Evolutionary conservation across 768 basidiomycete genomes (phyloP).

Genomic region (Mycena vitilis): DNA sequence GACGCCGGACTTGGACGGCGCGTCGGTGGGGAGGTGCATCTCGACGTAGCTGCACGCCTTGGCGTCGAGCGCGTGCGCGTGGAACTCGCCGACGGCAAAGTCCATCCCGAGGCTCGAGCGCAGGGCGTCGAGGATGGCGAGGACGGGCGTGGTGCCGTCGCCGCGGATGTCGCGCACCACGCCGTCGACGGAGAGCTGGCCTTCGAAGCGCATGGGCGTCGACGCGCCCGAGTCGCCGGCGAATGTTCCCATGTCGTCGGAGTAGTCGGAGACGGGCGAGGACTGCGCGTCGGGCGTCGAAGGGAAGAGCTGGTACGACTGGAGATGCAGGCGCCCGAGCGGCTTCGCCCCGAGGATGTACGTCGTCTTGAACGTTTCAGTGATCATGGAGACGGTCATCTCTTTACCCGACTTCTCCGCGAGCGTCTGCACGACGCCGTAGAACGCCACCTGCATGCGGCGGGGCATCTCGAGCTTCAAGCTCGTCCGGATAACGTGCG

Average conservation of each 20-base stretch:
- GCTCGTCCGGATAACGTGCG: conserved; percentile 83
- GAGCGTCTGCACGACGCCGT: conserved; percentile 79
- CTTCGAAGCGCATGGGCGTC: conserved; percentile 63
- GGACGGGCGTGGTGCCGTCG: conserved; percentile 86
- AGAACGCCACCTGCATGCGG: conserved; percentile 86
- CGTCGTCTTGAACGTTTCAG: conserved; percentile 70
- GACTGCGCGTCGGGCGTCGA: conserved; percentile 52
- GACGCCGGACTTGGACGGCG: conserved; percentile 65
- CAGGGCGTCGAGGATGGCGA: conserved; percentile 80
- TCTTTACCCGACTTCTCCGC: conserved; percentile 84
- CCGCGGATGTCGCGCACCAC: conserved; percentile 72
- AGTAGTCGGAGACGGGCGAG: conserved; percentile 48
- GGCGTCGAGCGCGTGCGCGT: conserved; percentile 74
- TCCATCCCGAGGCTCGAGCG: conserved; percentile 71
- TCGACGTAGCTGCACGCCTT: conserved; percentile 85
- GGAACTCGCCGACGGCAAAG: conserved; percentile 76
- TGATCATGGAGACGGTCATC: conserved; percentile 83
- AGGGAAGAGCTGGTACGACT: conserved; percentile 67
- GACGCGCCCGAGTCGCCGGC: conserved; percentile 15
- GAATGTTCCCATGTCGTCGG: conserved; percentile 59
- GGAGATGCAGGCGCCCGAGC: conserved; percentile 71
- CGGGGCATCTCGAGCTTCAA: conserved; percentile 82
- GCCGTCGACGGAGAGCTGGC: conserved; percentile 76
- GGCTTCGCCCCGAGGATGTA: conserved; percentile 74
- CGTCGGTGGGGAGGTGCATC: conserved; percentile 63